These are phyloP conservation scores for Phaeosphaeria sp. DNA, from an alignment of 2,329 filamentous ascomycete genomes.

Conservation along the genomic window DNA sequence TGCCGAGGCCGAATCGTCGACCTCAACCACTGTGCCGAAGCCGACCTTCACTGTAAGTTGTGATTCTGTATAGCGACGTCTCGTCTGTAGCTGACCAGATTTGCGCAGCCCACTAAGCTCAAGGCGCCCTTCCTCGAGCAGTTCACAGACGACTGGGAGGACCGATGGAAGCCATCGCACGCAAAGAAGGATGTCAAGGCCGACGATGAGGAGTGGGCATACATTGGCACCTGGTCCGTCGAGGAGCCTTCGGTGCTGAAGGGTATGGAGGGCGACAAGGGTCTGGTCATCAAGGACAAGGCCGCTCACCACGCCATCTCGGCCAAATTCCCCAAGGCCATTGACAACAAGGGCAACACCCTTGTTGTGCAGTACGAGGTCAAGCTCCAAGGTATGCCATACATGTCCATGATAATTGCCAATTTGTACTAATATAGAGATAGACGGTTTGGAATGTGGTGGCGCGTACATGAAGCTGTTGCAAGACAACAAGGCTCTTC, in stretches of 20 bases:
- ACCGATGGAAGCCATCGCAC: conserved; percentile 90
- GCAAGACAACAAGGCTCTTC: conserved; percentile 94
- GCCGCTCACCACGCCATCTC: conserved; percentile 99
- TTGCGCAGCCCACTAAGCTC: conserved; percentile 77
- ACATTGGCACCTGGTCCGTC: conserved; percentile 94
- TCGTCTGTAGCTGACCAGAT: conserved; percentile 22
- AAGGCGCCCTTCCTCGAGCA: conserved; percentile 98
- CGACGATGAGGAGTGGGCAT: conserved; percentile 89
- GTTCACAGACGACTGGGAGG: conserved; percentile 96
- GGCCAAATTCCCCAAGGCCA: conserved; percentile 94
- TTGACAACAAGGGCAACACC: conserved; percentile 96
- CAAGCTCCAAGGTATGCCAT: conserved; percentile 89
- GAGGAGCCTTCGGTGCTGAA: conserved; percentile 92
- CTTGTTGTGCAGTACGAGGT: conserved; percentile 99
- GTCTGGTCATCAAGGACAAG: conserved; percentile 96
- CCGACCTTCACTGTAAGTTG: conserved; percentile 85
- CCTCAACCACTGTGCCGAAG: conserved; percentile 67
- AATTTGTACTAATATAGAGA: conserved; percentile 36
- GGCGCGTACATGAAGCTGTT: conserved; percentile 99
- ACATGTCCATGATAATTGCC: not conserved
- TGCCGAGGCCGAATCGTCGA: conserved; percentile 58
- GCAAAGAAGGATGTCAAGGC: conserved; percentile 91
- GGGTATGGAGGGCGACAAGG: conserved; percentile 94
- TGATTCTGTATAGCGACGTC: not conserved
- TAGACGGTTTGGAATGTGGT: conserved; percentile 94